Evolutionary conservation across 805 yeast species (phyloP).

Genomic region (Metschnikowia gelsemii): DNA sequence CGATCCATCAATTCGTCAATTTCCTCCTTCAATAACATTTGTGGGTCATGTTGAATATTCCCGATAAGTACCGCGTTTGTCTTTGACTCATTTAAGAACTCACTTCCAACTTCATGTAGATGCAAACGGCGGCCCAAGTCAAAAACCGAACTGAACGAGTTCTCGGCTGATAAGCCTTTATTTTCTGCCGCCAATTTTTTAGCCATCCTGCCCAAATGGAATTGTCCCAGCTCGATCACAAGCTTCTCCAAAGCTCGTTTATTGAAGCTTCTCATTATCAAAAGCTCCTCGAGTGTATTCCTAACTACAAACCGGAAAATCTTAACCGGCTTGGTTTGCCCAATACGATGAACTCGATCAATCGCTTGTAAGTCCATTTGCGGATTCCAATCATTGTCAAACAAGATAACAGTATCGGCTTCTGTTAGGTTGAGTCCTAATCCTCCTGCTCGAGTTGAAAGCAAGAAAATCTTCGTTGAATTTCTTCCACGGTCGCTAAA

Average conservation of each 20-base stretch:
- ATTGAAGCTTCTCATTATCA: constrained; percentile 73
- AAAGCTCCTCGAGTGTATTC: constrained; percentile 79
- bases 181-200: constrained; percentile 27
- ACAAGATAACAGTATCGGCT: constrained; percentile 87
- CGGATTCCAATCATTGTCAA: constrained; percentile 97
- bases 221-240: constrained; percentile 49
- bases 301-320: constrained; percentile 74
- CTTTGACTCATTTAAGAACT: neutral
- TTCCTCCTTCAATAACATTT: constrained; percentile 39
- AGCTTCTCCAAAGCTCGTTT: constrained; percentile 77
- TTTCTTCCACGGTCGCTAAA: constrained; percentile 38
- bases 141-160: constrained; percentile 5
- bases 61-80: constrained; percentile 12
- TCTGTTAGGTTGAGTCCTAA: constrained; percentile 82
- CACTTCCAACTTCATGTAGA: constrained; percentile 15
- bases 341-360: constrained; percentile 93
- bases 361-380: constrained; percentile 96
- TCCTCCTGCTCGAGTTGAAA: constrained; percentile 94
- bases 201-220: constrained; percentile 24
- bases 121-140: constrained; percentile 13
- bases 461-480: constrained; percentile 53
- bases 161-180: constrained; percentile 13
- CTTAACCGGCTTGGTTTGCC: constrained; percentile 81
- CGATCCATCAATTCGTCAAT: constrained; percentile 52
- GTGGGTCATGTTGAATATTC: neutral